These are phyloP conservation scores for Cytospora mali DNA, from an alignment of 2,329 filamentous ascomycete species.

Conservation along the genomic window DNA sequence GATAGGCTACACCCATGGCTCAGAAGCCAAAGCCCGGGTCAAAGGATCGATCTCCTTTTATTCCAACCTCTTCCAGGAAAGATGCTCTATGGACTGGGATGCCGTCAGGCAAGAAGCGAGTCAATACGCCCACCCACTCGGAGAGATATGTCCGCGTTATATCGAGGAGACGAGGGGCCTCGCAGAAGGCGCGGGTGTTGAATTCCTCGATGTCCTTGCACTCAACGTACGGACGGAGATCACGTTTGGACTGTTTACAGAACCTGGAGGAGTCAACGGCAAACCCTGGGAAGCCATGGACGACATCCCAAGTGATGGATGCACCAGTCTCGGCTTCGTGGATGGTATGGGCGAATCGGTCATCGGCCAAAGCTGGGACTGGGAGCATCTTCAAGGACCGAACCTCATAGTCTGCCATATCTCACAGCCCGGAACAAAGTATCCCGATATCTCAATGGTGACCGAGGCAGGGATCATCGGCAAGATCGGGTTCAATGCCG, in stretches of 20 bases:
- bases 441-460: slow-evolving; percentile 24
- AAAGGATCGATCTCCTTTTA: slow-evolving; percentile 26
- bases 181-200: slow-evolving; percentile 20
- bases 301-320: slow-evolving; percentile 27
- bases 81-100: slow-evolving; percentile 23
- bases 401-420: slow-evolving; percentile 32
- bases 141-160: slow-evolving; percentile 12
- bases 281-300: not conserved
- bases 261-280: not conserved
- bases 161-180: slow-evolving; percentile 27
- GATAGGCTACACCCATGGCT: slow-evolving; percentile 26
- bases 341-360: not conserved
- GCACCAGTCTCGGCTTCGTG: slow-evolving; percentile 23
- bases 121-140: slow-evolving; percentile 11
- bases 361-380: slow-evolving; percentile 30
- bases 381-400: slow-evolving; percentile 20
- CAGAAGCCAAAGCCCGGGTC: slow-evolving; percentile 14
- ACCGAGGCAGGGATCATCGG: slow-evolving; percentile 64
- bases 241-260: slow-evolving; percentile 25
- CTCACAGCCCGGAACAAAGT: slow-evolving; percentile 32
- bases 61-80: slow-evolving; percentile 13
- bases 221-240: slow-evolving; percentile 29
- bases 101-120: slow-evolving; percentile 21
- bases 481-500: slow-evolving; percentile 66
- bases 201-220: slow-evolving; percentile 25